These are phyloP conservation scores for Globisporangium nunn DNA, from an alignment of 352 stramenopile species.

Conservation along the genomic window DNA sequence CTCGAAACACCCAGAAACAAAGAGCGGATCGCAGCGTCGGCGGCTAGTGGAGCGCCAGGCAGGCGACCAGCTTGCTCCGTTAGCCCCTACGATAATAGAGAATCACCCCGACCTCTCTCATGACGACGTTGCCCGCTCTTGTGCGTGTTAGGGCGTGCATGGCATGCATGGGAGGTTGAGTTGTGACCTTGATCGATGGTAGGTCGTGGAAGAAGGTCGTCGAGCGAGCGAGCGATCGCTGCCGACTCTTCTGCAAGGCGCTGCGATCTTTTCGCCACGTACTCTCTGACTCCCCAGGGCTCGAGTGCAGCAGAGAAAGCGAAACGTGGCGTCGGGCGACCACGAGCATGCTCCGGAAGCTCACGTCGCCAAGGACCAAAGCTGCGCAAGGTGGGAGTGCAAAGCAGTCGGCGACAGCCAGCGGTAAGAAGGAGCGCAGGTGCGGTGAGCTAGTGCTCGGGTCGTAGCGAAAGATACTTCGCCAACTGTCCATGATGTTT, in stretches of 20 bases:
- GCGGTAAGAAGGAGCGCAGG: constrained; percentile 1
- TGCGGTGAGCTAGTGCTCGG: not conserved
- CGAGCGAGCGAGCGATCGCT: not conserved
- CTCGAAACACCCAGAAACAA: not conserved
- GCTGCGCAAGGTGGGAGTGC: not conserved
- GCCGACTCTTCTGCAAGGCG: not conserved
- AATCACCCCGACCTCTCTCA: not conserved
- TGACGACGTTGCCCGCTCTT: not conserved
- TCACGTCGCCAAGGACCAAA: constrained; percentile 29
- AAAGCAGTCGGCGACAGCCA: not conserved
- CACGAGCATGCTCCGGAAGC: constrained; percentile 34
- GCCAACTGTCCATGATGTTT: not conserved
- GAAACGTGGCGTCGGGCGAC: no score
- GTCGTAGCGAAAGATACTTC: not conserved
- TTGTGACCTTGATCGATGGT: no score
- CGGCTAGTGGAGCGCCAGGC: not conserved
- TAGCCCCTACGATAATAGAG: not conserved
- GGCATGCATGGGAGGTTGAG: no score
- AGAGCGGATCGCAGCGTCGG: not conserved
- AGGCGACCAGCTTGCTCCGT: not conserved
- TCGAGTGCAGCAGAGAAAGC: no score
- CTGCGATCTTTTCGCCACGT: not conserved
- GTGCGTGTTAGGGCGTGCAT: no score
- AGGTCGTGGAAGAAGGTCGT: no score
- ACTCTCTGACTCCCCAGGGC: no score